Evolutionary conservation across 2,329 filamentous ascomycete genomes (phyloP).

Genomic region (Ophiobolus disseminans): DNA sequence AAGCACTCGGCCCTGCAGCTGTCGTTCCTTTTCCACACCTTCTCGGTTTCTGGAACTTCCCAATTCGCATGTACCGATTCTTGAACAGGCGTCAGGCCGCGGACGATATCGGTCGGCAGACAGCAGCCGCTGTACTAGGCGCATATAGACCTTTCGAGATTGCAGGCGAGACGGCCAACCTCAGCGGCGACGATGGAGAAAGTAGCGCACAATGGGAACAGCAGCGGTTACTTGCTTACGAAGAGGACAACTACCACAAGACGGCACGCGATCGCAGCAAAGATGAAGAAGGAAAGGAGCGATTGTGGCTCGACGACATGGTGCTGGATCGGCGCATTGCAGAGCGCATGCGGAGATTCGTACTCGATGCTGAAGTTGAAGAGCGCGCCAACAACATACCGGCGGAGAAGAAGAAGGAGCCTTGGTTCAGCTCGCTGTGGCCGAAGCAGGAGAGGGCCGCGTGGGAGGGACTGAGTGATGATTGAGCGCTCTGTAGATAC

Average conservation of each 20-base stretch:
- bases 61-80: conserved; percentile 85
- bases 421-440: conserved; percentile 42
- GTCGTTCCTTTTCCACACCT: conserved; percentile 85
- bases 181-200: conserved; percentile 39
- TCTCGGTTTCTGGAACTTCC: conserved; percentile 90
- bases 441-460: conserved; percentile 40
- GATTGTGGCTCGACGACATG: conserved; percentile 77
- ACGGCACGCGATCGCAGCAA: conserved; percentile 64
- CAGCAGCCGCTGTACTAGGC: conserved; percentile 81
- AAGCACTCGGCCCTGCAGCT: conserved; percentile 74
- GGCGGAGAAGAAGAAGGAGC: conserved; percentile 24
- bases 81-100: conserved; percentile 84
- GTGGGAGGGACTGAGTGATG: conserved; percentile 44
- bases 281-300: conserved; percentile 59
- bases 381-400: conserved; percentile 59
- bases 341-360: conserved; percentile 80
- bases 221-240: conserved; percentile 68
- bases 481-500: conserved; percentile 24
- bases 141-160: conserved; percentile 56
- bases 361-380: conserved; percentile 73
- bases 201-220: conserved; percentile 63
- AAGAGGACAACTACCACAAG: conserved; percentile 87
- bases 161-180: conserved; percentile 30
- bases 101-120: conserved; percentile 84
- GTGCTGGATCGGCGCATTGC: conserved; percentile 78